Evolutionary conservation across 2,329 filamentous ascomycete species (phyloP).

Genomic region (Penicillium decumbens): DNA sequence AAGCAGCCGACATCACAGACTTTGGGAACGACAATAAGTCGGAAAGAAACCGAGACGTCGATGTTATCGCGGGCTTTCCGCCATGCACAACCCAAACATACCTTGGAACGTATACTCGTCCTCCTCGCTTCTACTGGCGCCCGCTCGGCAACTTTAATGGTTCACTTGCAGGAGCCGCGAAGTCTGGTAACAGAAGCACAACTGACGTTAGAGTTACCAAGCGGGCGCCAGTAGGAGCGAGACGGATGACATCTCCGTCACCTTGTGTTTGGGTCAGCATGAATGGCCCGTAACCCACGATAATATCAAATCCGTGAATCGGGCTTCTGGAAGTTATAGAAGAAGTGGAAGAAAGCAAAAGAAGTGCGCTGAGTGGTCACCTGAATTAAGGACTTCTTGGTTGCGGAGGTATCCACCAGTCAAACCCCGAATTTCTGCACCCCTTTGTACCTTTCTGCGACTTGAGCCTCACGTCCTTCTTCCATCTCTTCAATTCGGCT

Average conservation of each 20-base stretch:
- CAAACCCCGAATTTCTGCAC: not conserved
- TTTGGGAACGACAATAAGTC: conserved; percentile 13
- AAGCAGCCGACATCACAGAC: not conserved
- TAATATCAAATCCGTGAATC: not conserved
- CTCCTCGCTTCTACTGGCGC: not conserved
- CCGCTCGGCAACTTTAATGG: conserved; percentile 3
- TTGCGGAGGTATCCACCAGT: not conserved
- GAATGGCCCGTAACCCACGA: too few species aligned
- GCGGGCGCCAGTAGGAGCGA: not conserved
- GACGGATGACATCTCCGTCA: not conserved
- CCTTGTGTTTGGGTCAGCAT: not conserved
- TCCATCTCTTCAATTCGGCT: not conserved
- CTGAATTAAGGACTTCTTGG: not conserved
- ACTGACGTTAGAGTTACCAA: conserved; percentile 1
- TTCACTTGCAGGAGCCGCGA: not conserved
- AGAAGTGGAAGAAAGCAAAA: not conserved
- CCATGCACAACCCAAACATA: not conserved
- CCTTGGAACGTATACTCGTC: too few species aligned
- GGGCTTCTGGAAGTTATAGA: not conserved
- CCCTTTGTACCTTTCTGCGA: not conserved
- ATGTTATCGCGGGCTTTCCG: not conserved
- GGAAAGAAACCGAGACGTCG: not conserved
- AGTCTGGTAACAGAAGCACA: not conserved
- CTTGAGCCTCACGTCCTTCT: not conserved
- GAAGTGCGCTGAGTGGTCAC: not conserved